Conservation (phyloP, 768 basidiomycete species). For the Suillus hirtellus region DNA sequence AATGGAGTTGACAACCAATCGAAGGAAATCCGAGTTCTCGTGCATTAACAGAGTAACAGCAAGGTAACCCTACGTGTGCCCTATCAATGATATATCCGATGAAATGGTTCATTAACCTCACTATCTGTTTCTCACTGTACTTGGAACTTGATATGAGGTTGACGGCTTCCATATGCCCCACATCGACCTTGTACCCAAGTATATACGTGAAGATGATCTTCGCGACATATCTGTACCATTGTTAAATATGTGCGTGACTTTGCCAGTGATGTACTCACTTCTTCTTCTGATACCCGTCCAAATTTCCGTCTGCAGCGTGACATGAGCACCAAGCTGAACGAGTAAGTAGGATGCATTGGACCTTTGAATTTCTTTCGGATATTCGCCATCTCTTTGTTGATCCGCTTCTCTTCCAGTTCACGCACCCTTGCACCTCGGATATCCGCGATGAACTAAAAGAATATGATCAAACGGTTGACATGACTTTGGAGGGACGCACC, state of each 20-base stretch:
- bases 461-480: constrained; percentile 1
- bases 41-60: constrained; percentile 97
- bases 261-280: constrained; percentile 53
- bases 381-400: constrained; percentile 99
- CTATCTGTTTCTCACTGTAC: constrained; percentile 99
- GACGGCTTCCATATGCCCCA: constrained; percentile 99
- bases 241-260: constrained; percentile 13
- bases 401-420: constrained; percentile 96
- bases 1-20: constrained; percentile 97
- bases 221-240: constrained; percentile 79
- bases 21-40: constrained; percentile 96
- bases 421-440: constrained; percentile 95
- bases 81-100: constrained; percentile 2
- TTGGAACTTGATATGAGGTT: constrained; percentile 95
- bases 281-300: constrained; percentile 92
- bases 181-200: constrained; percentile 97
- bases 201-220: constrained; percentile 99
- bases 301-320: constrained; percentile 65
- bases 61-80: constrained; percentile 77
- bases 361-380: constrained; percentile 99
- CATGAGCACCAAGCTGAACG: constrained; percentile 11
- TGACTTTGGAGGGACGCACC: constrained; percentile 43
- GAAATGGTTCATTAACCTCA: constrained; percentile 40
- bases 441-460: constrained; percentile 91
- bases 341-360: constrained; percentile 27